Conservation (phyloP, 2,329 filamentous ascomycete species). For the Fusarium zealandicum region DNA sequence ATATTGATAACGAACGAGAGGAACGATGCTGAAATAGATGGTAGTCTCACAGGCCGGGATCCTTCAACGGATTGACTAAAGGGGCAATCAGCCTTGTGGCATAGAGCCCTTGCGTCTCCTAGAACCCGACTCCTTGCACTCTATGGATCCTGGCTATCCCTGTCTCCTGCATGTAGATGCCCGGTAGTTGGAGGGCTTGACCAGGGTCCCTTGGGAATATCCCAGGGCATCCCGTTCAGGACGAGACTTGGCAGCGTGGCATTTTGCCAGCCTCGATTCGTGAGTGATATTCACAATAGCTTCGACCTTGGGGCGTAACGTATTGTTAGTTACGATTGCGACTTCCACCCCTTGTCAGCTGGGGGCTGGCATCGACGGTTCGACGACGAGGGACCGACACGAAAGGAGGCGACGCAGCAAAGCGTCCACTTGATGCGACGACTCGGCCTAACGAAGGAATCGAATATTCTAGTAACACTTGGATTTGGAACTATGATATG, state of each 20-base stretch:
- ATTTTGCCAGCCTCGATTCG: conserved; percentile 2
- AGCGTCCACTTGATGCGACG: too few species aligned
- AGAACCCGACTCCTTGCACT: background rate
- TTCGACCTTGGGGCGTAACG: conserved; percentile 10
- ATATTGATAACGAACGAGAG: conserved; percentile 3
- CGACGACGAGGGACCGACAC: conserved; percentile 29
- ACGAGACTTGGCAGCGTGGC: background rate
- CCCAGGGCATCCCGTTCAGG: conserved; percentile 6
- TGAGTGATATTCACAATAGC: conserved; percentile 18
- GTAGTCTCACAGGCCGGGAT: background rate
- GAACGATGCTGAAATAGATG: background rate
- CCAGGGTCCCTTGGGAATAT: background rate
- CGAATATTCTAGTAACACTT: too few species aligned
- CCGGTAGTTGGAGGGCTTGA: conserved; percentile 2
- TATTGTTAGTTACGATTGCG: conserved; percentile 33
- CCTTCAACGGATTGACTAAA: background rate
- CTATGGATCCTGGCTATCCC: background rate
- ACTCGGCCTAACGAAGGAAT: too few species aligned
- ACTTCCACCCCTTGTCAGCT: conserved; percentile 14
- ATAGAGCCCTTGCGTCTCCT: conserved; percentile 1
- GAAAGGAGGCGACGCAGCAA: background rate
- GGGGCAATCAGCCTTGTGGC: conserved; percentile 8
- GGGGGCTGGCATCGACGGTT: conserved; percentile 2
- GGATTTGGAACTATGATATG: too few species aligned
- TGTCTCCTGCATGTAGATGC: background rate